Evolutionary conservation across 2,329 filamentous ascomycete genomes (phyloP), one percentile per base, ranked within the genome.

Genomic region (Fusarium sp.): DNA sequence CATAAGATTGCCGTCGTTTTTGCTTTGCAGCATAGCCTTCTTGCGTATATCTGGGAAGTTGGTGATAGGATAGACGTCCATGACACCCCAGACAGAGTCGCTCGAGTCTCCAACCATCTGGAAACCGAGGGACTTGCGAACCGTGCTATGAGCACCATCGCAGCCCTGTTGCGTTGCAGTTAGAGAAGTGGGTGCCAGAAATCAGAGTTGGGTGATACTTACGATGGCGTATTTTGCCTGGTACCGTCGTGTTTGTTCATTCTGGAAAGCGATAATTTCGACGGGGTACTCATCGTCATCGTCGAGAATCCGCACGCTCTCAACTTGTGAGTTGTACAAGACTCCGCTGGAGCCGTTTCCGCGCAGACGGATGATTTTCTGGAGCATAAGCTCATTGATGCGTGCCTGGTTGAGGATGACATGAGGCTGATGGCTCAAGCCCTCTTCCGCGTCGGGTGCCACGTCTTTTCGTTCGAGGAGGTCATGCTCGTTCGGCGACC

Each of bases 341-440:
- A 70, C 56, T 0, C 52, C 59, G 24, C 46, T 34, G 0, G 36
- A 50, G 0, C 50, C 35, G 40, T 44, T 53, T 13, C 28, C 52
- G 6, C 53, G 49, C 11, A 47, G 7, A 0, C 55, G 22, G 3
- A 69, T 58, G 1, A 67, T 58, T 7, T 69, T 64, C 3, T 68
- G 60, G 0, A 69, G 41, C 26, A 70, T 65, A 2, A 68, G 44
- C 3, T 69, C 67, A 11, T 60, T 60, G 0, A 69, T 69, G 0
- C 64, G 64, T 0, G 67, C 67, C 5, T 70, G 67, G 64, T 91
- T 88, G 11, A 92, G 73, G 2, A 91, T 86, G 2, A 88, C 83
- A 70, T 91, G 84, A 53, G 86, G 84, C 64, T 89, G 90, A 6
- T 83, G 81, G 22, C 82, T 88, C 45, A 89, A 78, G 1, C 85